A percentile compares a stretch with the other conserved stretches of the same genome.
These are phyloP conservation scores for Daldinia grandis DNA, from an alignment of 495 filamentous ascomycete genomes.

Conservation along the genomic window DNA sequence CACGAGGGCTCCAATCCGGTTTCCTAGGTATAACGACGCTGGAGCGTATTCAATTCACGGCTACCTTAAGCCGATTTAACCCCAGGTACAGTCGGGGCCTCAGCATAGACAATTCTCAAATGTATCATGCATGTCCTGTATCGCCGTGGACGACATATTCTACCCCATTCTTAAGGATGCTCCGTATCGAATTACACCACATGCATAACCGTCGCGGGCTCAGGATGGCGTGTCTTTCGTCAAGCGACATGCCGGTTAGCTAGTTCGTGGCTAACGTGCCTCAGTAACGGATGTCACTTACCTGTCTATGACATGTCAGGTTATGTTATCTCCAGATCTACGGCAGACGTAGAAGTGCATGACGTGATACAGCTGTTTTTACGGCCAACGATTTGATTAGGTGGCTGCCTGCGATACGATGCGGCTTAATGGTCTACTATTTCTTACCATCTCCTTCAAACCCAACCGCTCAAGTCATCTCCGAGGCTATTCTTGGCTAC, in stretches of 20 bases:
- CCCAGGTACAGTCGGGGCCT: neutral
- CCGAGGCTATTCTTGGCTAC: neutral
- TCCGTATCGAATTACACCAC: slow-evolving; percentile 14
- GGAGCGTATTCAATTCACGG: neutral
- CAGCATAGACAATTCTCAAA: slow-evolving; percentile 7
- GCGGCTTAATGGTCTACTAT: slow-evolving; percentile 19
- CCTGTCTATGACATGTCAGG: neutral
- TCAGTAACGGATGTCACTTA: neutral
- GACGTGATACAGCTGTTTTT: neutral
- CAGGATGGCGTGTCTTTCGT: neutral
- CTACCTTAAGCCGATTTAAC: slow-evolving; percentile 2
- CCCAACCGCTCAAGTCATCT: neutral
- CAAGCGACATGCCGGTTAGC: slow-evolving; percentile 9
- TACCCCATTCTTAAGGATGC: neutral
- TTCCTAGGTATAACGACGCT: neutral
- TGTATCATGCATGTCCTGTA: slow-evolving; percentile 22
- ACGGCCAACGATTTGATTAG: slow-evolving; percentile 4
- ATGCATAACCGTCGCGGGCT: neutral
- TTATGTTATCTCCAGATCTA: neutral
- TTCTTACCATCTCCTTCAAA: neutral
- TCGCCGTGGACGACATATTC: slow-evolving; percentile 1
- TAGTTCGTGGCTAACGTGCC: neutral
- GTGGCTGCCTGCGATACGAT: slow-evolving; percentile 6
- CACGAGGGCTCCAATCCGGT: neutral
- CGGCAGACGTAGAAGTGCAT: neutral